Conservation (phyloP, 179 eudicot species). For the Beta lomatogona region DNA sequence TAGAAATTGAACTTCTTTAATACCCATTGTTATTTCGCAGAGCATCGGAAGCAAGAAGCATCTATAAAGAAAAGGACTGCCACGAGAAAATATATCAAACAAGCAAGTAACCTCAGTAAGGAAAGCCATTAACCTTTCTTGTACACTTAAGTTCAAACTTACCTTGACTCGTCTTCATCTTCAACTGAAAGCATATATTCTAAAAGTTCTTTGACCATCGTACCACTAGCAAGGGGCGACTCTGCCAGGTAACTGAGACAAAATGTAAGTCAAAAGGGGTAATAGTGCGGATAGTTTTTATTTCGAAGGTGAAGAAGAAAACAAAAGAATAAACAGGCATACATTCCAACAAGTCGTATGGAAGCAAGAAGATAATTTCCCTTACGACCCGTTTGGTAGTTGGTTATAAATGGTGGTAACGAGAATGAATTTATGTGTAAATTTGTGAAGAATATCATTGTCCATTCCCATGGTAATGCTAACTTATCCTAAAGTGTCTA, state of each 20-base stretch:
- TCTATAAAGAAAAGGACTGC: conserved; percentile 69
- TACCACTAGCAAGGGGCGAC: conserved; percentile 70
- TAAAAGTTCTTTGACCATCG: conserved; percentile 67
- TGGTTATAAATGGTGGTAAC: too few species aligned
- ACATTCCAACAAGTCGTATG: too few species aligned
- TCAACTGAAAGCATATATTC: conserved; percentile 74
- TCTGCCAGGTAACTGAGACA: conserved; percentile 85
- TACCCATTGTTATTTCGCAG: conserved; percentile 80
- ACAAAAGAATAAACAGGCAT: not conserved
- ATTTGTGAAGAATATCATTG: too few species aligned
- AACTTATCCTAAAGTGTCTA: too few species aligned
- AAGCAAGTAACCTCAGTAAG: not conserved
- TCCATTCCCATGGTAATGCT: too few species aligned
- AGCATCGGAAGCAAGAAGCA: conserved; percentile 92
- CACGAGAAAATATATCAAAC: conserved; percentile 24
- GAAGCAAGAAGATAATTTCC: conserved; percentile 30
- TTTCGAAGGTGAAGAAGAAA: conserved; percentile 3
- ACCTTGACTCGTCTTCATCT: conserved; percentile 87
- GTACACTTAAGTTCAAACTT: not conserved
- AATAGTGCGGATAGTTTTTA: not conserved
- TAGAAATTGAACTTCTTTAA: conserved; percentile 56
- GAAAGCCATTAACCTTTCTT: not conserved
- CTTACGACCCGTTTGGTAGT: too few species aligned
- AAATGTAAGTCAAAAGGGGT: conserved; percentile 3
- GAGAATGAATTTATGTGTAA: too few species aligned